phyloP scores from a whole-genome alignment of 345 rosid species.

The Gossypium herbaceum region DNA sequence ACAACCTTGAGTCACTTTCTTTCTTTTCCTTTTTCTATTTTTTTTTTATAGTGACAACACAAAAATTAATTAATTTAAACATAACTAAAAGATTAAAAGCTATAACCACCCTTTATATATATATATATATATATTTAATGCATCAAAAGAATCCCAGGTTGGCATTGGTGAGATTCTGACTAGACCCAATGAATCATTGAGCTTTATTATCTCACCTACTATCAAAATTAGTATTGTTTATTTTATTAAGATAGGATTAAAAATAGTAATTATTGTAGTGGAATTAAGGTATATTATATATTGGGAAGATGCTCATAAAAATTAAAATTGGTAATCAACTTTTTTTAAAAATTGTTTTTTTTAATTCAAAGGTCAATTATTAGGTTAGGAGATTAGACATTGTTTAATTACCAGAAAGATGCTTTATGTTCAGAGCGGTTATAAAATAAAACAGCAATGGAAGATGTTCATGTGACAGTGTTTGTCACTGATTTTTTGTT shows the following conservation, averaged over 20 bases:
- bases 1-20: conserved; percentile 20
- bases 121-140: conserved; percentile 8
- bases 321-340: not conserved
- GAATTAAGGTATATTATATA: conserved; percentile 15
- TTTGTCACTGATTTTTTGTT: conserved; percentile 19
- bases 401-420: conserved; percentile 33
- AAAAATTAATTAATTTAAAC: conserved; percentile 20
- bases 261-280: conserved; percentile 29
- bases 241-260: not conserved
- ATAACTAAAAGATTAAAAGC: conserved; percentile 26
- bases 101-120: conserved; percentile 28
- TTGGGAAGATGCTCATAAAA: conserved; percentile 4
- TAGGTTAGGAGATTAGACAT: conserved; percentile 29
- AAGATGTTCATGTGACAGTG: conserved; percentile 32
- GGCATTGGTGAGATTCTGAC: conserved; percentile 58
- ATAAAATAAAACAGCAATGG: conserved; percentile 5
- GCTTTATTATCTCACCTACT: conserved; percentile 25
- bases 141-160: conserved; percentile 56
- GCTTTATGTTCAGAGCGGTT: conserved; percentile 25
- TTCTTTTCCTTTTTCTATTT: conserved; percentile 20
- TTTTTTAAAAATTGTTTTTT: not conserved
- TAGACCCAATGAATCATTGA: conserved; percentile 43
- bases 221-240: conserved; percentile 6
- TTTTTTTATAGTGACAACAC: conserved; percentile 16
- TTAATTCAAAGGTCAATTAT: conserved; percentile 32